Conservation (phyloP, 169 alveolate species). For the Sarcocystis neurona region DNA sequence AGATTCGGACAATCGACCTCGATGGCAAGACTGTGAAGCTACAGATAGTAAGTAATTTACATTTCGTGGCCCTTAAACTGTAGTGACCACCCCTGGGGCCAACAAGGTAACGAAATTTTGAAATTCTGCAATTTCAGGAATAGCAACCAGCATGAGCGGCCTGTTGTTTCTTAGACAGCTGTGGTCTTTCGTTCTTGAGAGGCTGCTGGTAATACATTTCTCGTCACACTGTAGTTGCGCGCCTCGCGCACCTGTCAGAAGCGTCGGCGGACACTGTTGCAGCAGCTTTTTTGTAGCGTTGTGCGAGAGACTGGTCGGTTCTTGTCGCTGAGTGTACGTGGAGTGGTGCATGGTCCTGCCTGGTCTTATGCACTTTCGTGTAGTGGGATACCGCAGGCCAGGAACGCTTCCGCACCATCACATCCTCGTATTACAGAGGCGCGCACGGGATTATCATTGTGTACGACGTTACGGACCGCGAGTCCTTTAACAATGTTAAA, state of each 20-base stretch:
- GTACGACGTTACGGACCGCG: slow-evolving; percentile 83
- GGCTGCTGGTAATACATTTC: neutral
- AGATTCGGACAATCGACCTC: slow-evolving; percentile 89
- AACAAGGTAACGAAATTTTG: too few relatives aligned
- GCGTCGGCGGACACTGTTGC: too few relatives aligned
- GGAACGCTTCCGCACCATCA: slow-evolving; percentile 95
- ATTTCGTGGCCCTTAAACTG: too few relatives aligned
- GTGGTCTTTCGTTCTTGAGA: neutral
- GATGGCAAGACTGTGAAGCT: slow-evolving; percentile 91
- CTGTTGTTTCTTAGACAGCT: slow-evolving; percentile 9
- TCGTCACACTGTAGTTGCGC: too few relatives aligned
- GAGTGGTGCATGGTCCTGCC: neutral
- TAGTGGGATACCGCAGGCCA: slow-evolving; percentile 98
- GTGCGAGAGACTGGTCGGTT: neutral
- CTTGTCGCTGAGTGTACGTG: neutral
- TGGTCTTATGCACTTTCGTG: neutral
- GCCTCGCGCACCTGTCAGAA: too few relatives aligned
- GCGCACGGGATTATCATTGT: slow-evolving; percentile 95
- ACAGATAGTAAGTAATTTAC: slow-evolving; percentile 76
- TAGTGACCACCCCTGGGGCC: too few relatives aligned
- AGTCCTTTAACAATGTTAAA: slow-evolving; percentile 48
- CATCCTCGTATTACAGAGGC: slow-evolving; percentile 92
- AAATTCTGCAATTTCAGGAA: too few relatives aligned
- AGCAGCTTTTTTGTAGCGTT: too few relatives aligned
- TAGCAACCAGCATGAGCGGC: too few relatives aligned